A percentile compares a stretch with the other conserved stretches of the same genome.
Conservation (phyloP, 2,329 filamentous ascomycete species). For the Zalaria sp. region DNA sequence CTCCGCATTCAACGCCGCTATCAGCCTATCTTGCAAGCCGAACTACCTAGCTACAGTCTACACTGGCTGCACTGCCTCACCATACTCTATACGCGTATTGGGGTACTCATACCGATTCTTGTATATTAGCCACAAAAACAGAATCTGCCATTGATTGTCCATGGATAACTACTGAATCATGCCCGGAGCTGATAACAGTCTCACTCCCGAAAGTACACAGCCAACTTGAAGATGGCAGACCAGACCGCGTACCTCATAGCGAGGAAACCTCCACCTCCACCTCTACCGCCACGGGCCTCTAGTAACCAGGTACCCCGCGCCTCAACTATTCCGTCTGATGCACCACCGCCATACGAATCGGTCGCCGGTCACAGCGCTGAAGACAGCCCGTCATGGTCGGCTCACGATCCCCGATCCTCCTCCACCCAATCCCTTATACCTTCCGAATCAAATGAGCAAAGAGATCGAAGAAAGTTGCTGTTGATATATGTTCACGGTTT, state of each 20-base stretch:
- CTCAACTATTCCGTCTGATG: background rate
- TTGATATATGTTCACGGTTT: constrained; percentile 83
- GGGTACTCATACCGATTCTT: too few species aligned
- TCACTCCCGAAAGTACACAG: too few species aligned
- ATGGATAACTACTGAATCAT: too few species aligned
- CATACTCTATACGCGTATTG: too few species aligned
- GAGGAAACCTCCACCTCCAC: background rate
- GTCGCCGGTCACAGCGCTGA: background rate
- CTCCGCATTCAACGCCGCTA: too few species aligned
- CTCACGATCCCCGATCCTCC: constrained; percentile 27
- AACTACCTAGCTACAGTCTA: too few species aligned
- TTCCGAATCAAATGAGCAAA: constrained; percentile 14
- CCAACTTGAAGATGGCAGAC: background rate
- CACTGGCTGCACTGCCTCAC: too few species aligned
- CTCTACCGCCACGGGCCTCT: background rate
- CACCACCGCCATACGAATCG: constrained; percentile 5
- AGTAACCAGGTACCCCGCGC: background rate
- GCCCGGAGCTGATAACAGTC: too few species aligned
- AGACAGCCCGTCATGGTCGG: background rate
- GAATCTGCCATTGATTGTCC: too few species aligned
- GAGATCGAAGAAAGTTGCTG: constrained; percentile 44
- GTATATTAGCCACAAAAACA: too few species aligned
- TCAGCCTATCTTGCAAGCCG: too few species aligned
- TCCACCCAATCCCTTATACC: constrained; percentile 32
- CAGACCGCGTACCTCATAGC: background rate